phyloP scores from a whole-genome alignment of 768 basidiomycete genomes.

The Termitomyces heimii region DNA sequence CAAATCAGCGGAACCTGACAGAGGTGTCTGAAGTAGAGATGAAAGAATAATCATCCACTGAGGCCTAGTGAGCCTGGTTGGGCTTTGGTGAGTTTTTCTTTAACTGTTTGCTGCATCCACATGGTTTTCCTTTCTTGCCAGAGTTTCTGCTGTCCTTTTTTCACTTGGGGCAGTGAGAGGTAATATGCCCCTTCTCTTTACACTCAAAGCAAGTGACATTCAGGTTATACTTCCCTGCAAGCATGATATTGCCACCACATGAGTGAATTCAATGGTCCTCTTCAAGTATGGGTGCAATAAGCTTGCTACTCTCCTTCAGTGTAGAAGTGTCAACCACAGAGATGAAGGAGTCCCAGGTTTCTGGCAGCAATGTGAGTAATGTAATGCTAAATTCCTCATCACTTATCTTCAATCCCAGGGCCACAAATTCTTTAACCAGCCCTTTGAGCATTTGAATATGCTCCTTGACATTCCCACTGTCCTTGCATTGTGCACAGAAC shows the following conservation, averaged over 20 bases:
- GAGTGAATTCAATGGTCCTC: no score
- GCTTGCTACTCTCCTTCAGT: conserved; percentile 8
- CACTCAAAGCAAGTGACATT: conserved; percentile 10
- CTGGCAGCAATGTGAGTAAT: no score
- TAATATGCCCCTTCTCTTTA: neutral
- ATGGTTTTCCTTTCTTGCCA: neutral
- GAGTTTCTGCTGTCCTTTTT: neutral
- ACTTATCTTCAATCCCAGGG: no score
- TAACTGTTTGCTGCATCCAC: neutral
- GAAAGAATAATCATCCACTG: conserved; percentile 3
- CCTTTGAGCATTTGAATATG: no score
- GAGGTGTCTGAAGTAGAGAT: neutral
- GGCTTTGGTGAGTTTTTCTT: neutral
- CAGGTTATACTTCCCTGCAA: conserved; percentile 11
- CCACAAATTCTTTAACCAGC: no score
- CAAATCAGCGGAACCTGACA: no score
- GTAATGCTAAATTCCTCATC: no score
- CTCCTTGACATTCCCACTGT: conserved; percentile 6
- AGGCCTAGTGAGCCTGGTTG: neutral
- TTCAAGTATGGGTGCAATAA: no score
- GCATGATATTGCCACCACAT: neutral
- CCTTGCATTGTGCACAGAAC: conserved; percentile 19
- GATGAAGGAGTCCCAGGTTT: no score
- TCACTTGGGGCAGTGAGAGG: no score
- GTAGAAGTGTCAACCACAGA: neutral